phyloP scores from a whole-genome alignment of 352 stramenopile genomes.

The Globisporangium paddicum region DNA sequence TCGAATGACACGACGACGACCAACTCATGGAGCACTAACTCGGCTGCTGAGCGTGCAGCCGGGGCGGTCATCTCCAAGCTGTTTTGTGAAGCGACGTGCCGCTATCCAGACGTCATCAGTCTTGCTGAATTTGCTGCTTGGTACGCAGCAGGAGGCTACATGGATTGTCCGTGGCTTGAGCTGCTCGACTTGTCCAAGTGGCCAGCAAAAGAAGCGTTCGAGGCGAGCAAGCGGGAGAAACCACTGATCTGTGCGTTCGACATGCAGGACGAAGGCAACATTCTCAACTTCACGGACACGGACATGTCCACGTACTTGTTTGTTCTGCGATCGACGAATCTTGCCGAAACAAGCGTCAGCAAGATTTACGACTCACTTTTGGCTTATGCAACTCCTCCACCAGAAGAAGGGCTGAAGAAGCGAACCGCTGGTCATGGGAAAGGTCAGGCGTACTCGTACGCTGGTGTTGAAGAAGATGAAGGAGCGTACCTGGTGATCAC shows the following conservation, averaged over 20 bases:
- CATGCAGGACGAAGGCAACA: slow-evolving; percentile 76
- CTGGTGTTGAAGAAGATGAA: slow-evolving; percentile 76
- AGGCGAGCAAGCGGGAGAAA: slow-evolving; percentile 83
- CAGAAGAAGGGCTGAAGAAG: slow-evolving; percentile 61
- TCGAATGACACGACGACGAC: slow-evolving; percentile 54
- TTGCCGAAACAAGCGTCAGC: slow-evolving; percentile 60
- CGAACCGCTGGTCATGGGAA: slow-evolving; percentile 32
- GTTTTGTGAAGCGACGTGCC: slow-evolving; percentile 65
- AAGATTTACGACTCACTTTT: slow-evolving; percentile 81
- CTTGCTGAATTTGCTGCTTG: slow-evolving; percentile 96
- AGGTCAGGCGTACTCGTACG: slow-evolving; percentile 69
- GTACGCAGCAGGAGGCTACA: slow-evolving; percentile 94
- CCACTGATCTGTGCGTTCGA: slow-evolving; percentile 84
- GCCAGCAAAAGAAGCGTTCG: slow-evolving; percentile 85
- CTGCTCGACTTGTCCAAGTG: slow-evolving; percentile 95
- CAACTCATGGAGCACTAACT: slow-evolving; percentile 72
- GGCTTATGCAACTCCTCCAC: slow-evolving; percentile 61
- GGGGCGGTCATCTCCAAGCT: slow-evolving; percentile 89
- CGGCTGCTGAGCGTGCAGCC: slow-evolving; percentile 81
- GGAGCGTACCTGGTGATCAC: slow-evolving; percentile 78
- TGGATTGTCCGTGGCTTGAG: slow-evolving; percentile 95
- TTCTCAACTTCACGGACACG: slow-evolving; percentile 81
- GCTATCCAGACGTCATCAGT: slow-evolving; percentile 74
- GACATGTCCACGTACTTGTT: slow-evolving; percentile 86
- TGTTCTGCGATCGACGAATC: slow-evolving; percentile 76